These are phyloP conservation scores for Eucalyptus sideroxylon DNA, from an alignment of 345 rosid species.

Conservation along the genomic window DNA sequence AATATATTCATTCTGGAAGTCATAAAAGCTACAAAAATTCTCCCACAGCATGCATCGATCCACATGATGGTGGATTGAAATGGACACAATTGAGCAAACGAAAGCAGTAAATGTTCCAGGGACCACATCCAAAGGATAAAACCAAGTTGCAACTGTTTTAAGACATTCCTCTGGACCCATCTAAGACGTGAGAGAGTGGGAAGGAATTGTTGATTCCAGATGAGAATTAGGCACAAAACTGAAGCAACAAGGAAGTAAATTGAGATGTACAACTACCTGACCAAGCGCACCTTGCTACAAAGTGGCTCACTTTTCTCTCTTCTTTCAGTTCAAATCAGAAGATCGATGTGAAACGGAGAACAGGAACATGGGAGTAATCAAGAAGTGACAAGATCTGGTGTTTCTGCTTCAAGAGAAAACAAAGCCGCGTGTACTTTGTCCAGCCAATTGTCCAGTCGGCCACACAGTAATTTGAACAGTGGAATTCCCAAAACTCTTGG, in stretches of 20 bases:
- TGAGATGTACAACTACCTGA: neutral
- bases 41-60: too few relatives aligned
- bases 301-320: neutral
- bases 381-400: neutral
- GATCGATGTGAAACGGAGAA: fast-evolving
- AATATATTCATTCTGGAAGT: too few relatives aligned
- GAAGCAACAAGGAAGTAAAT: neutral
- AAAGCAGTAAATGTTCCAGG: too few relatives aligned
- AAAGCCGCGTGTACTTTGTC: neutral
- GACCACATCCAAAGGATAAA: too few relatives aligned
- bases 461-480: neutral
- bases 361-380: neutral
- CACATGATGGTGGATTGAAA: too few relatives aligned
- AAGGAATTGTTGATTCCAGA: too few relatives aligned
- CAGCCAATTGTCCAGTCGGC: neutral
- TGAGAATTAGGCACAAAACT: neutral
- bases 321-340: neutral
- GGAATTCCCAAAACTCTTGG: neutral
- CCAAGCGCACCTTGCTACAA: neutral
- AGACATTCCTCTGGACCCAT: too few relatives aligned
- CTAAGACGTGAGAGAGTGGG: neutral
- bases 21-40: too few relatives aligned
- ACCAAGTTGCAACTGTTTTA: too few relatives aligned
- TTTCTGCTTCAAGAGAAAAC: neutral
- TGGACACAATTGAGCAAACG: too few relatives aligned